Conservation (phyloP, 148 eudicot species). For the Silene conica region DNA sequence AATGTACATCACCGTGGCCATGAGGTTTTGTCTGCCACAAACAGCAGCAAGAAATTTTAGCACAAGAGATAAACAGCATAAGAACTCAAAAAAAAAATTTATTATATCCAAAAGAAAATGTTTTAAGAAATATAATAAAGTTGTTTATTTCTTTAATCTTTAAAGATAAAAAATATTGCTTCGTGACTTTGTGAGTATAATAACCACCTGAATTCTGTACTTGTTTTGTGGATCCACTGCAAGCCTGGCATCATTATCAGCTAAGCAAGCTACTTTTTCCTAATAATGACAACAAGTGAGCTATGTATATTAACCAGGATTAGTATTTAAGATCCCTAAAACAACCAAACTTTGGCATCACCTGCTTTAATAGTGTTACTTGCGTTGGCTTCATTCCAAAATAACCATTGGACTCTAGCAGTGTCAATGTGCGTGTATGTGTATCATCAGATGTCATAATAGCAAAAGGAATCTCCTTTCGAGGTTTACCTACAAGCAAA, state of each 20-base stretch:
- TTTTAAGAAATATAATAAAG: background rate
- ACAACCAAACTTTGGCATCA: conserved; percentile 15
- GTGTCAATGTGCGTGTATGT: conserved; percentile 59
- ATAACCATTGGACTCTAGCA: conserved; percentile 77
- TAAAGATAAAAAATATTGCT: background rate
- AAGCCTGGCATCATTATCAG: conserved; percentile 94
- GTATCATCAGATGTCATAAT: conserved; percentile 99
- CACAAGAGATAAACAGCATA: background rate
- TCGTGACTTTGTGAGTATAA: background rate
- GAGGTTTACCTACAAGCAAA: conserved; percentile 49
- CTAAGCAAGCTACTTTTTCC: conserved; percentile 99
- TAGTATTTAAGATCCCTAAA: background rate
- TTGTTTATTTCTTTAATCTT: background rate
- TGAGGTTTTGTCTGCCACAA: conserved; percentile 83
- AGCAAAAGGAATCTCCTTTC: conserved; percentile 67
- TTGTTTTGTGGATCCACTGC: conserved; percentile 73
- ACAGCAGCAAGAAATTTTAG: conserved; percentile 17
- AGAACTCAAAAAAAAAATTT: background rate
- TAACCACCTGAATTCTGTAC: conserved; percentile 77
- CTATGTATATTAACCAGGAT: background rate
- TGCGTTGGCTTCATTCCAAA: conserved; percentile 87
- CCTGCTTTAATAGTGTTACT: conserved; percentile 91
- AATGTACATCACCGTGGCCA: conserved; percentile 99
- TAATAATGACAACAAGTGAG: conserved; percentile 21
- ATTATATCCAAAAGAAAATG: background rate